These are phyloP conservation scores for Boletellus deceptivus DNA, from an alignment of 1,284 basidiomycete genomes.

Conservation along the genomic window DNA sequence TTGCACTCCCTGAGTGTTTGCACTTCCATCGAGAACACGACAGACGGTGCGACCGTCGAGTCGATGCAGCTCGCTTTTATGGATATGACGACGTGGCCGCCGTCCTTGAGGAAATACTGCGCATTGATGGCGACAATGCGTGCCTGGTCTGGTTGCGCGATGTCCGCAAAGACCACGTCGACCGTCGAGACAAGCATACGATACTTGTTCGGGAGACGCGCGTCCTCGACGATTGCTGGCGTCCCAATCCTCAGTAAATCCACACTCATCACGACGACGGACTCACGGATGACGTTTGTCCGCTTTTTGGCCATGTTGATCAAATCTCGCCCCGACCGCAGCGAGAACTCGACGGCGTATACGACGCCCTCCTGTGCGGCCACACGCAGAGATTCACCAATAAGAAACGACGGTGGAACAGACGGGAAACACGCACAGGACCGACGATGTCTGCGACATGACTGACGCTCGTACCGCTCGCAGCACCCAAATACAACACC, in stretches of 20 bases:
- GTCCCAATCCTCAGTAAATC: constrained; percentile 4
- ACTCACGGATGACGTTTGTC: constrained; percentile 96
- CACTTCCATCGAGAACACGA: constrained; percentile 89
- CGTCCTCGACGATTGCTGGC: constrained; percentile 96
- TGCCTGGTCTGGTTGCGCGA: constrained; percentile 98
- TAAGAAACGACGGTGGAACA: constrained; percentile 3
- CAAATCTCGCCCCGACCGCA: constrained; percentile 94
- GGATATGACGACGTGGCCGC: constrained; percentile 91
- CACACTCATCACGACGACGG: not conserved
- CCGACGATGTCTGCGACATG: constrained; percentile 99
- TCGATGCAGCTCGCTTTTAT: constrained; percentile 99
- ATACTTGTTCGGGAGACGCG: constrained; percentile 92
- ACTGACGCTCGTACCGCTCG: constrained; percentile 94
- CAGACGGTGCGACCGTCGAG: constrained; percentile 87
- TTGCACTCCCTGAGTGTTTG: constrained; percentile 78
- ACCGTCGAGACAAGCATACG: constrained; percentile 92
- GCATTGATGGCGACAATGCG: constrained; percentile 94
- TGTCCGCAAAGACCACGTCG: constrained; percentile 96
- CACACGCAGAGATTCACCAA: constrained; percentile 3
- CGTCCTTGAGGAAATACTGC: constrained; percentile 94
- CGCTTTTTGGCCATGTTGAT: constrained; percentile 99
- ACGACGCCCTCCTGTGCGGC: constrained; percentile 82
- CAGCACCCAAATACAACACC: constrained; percentile 97
- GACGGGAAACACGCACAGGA: constrained; percentile 56
- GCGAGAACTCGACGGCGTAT: constrained; percentile 98